Evolutionary conservation across 2,329 filamentous ascomycete genomes (phyloP).

Genomic region (Fusarium graminum): DNA sequence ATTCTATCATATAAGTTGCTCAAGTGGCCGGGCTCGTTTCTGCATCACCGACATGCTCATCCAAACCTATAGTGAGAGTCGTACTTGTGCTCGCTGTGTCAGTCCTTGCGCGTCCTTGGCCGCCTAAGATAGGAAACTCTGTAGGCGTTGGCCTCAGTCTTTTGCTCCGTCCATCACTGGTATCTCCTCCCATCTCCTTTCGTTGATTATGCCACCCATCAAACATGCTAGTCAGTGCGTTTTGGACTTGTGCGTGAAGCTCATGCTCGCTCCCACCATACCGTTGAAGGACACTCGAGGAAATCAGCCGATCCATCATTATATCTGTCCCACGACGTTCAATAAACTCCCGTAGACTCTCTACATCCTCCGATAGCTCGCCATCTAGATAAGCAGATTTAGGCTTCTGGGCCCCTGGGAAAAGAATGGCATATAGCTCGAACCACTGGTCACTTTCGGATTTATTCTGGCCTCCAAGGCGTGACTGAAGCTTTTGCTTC

Average conservation of each 20-base stretch:
- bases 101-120: background rate
- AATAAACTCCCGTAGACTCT: slow-evolving; percentile 15
- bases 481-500: background rate
- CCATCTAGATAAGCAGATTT: slow-evolving; percentile 8
- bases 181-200: background rate
- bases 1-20: background rate
- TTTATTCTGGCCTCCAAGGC: slow-evolving; percentile 2
- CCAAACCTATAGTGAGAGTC: background rate
- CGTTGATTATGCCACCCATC: slow-evolving; percentile 3
- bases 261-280: background rate
- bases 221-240: background rate
- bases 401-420: background rate
- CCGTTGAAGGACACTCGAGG: background rate
- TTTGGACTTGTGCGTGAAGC: background rate
- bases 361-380: slow-evolving; percentile 2
- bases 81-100: slow-evolving; percentile 12
- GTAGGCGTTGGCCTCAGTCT: background rate
- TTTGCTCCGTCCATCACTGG: background rate
- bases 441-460: slow-evolving; percentile 18
- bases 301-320: background rate
- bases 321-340: slow-evolving; percentile 4
- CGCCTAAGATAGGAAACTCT: background rate
- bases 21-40: background rate
- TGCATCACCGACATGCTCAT: background rate
- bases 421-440: slow-evolving; percentile 3